Base-by-base conservation (phyloP, 148 eudicot species). In the Rhododendron ferrugineum region DNA sequence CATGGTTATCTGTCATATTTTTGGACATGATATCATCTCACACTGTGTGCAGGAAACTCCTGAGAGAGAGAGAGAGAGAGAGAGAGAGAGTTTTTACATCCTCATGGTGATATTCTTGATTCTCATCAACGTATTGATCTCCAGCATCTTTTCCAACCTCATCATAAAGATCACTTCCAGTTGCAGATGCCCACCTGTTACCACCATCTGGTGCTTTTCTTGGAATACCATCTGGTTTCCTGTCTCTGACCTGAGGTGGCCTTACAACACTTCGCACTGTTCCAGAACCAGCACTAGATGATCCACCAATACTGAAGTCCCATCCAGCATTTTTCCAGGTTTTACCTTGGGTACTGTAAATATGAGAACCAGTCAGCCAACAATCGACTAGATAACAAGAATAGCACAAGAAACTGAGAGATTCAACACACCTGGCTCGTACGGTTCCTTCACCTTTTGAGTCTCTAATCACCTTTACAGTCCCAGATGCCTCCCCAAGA, bases 171-270 rank as follows among this genome's bases (percentile, higher is more conserved):
- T 88, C 88, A 88, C 88, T 91, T 85, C 95, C 95, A 85, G 94
- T 79, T 84, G 93, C 86, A 84, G 90, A 88, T 73, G 91, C 88
- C 91, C 92, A 85, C 81, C 91, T 93, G 85, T 82, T 90, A 85
- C 90, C 89, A 80, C 90, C 89, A 50, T 96, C 96, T 20, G 86
- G 50, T 44, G 37, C 88, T 89, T 86, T 92, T 87, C 88, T 90
- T 64, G 93, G 90, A 79, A 90, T 84, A 77, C 87, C 78, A 37
- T 91, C 99, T 83, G 91, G 89, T 86, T 90, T 92, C 84, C 91
- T 94, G n/a, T 95, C 95, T 88, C 93, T 91, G 83, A 90, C 88
- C 70, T 91, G 96, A 90, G 99, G 98, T 70, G 96, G 98, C 88
- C 91, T 93, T 86, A 92, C 92, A 85, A 84, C 93, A 87, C 94